Base-by-base conservation (phyloP, 2,329 filamentous ascomycete species). In the Venturia pyrina region DNA sequence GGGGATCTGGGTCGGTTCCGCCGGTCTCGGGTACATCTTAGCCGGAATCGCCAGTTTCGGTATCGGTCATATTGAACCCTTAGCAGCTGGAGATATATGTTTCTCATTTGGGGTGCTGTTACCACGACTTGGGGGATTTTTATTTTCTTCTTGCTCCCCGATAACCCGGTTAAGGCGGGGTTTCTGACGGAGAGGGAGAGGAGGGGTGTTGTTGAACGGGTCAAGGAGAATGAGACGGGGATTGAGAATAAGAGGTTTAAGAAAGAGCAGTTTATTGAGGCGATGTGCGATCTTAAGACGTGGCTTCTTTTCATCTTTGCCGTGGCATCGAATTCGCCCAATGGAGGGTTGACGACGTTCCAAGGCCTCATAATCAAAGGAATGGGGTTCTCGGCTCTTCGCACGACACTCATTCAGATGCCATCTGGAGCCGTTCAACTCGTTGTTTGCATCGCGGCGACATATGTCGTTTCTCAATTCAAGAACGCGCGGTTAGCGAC, bases 391-490 rank as follows among this genome's bases (percentile, higher is more conserved):
- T 73, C 72, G 0, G 73, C 76, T 0, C 72, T 78, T 57, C 70
- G 73, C 37, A 75, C 72, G 3, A 75, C 72, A 5, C 70, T 78
- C 1, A 70, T 77, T 1, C 70, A 73, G 57, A 67, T 73, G 1
- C 73, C 73, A 0, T 72, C 70, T 0, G 72, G 73, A 13, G 71
- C 75, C 65, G 70, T 76, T 43, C 70, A 72, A 61, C 72, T 76
- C 6, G 65, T 72, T 0, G 75, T 74, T 1, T 76, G 75, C 78
- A 80, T 1, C 78, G 87, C 65, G 80, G 78, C 1, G 87, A 91
- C 70, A 84, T 87, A 15, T 83, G 17, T n/a, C 17, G 11, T 57
- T 15, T 88, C 17, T 82, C 91, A 61, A 72, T 85, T 6, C 82
- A 90, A 74, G 24, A 69, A 70, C 13, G 62, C 65, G 4, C 69